These are phyloP conservation scores for Talaromyces amestolkiae DNA, from an alignment of 2,329 filamentous ascomycete genomes.

Conservation along the genomic window DNA sequence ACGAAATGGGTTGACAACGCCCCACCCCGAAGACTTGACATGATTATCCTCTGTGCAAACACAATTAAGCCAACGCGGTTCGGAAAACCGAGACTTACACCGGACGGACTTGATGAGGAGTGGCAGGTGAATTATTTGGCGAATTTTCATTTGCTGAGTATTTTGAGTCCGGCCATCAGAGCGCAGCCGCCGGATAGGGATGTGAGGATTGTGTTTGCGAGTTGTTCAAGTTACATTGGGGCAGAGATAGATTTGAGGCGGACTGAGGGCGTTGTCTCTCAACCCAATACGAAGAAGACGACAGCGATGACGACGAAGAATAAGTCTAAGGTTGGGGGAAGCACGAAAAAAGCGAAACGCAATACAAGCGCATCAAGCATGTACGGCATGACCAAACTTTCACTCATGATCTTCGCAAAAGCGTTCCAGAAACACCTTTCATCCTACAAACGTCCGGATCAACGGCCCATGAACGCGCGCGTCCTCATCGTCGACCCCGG, in stretches of 20 bases:
- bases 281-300: constrained; percentile 1
- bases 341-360: constrained; percentile 18
- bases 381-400: constrained; percentile 67
- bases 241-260: constrained; percentile 60
- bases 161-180: constrained; percentile 83
- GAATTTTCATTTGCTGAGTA: constrained; percentile 91
- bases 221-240: constrained; percentile 83
- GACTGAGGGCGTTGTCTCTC: constrained; percentile 8
- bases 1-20: constrained; percentile 98
- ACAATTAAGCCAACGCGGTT: constrained; percentile 60
- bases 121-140: constrained; percentile 96
- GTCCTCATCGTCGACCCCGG: constrained; percentile 89
- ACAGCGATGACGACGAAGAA: constrained; percentile 45
- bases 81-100: constrained; percentile 56
- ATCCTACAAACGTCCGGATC: constrained; percentile 78
- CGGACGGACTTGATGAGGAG: constrained; percentile 79
- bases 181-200: constrained; percentile 93
- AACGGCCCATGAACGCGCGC: constrained; percentile 74
- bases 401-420: constrained; percentile 82
- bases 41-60: constrained; percentile 83
- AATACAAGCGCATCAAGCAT: constrained; percentile 34
- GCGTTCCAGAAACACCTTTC: constrained; percentile 92
- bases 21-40: constrained; percentile 82
- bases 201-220: constrained; percentile 80
- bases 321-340: constrained; percentile 15